Percentiles rank a stretch among this genome's conserved stretches.
phyloP scores from a whole-genome alignment of 2,329 filamentous ascomycete species.

The Leptosphaerulina australis region DNA sequence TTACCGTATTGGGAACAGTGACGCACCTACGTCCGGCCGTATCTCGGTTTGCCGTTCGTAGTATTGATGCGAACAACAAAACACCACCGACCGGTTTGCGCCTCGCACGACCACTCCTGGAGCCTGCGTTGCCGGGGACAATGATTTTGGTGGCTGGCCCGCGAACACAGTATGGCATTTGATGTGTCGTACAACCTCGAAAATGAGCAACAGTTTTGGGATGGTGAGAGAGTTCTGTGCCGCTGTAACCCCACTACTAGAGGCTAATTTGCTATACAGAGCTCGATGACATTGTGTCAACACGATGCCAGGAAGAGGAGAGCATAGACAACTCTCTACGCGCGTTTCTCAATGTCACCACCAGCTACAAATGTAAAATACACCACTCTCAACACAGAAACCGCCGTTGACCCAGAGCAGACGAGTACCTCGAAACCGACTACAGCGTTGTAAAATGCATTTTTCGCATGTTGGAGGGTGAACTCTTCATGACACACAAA shows the following conservation, averaged over 20 bases:
- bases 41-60: conserved; percentile 25
- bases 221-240: conserved; percentile 62
- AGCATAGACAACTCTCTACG: conserved; percentile 85
- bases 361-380: conserved; percentile 68
- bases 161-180: conserved; percentile 64
- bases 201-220: conserved; percentile 87
- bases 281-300: conserved; percentile 68
- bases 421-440: conserved; percentile 75
- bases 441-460: conserved; percentile 82
- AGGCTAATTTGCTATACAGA: conserved; percentile 55
- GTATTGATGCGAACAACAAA: conserved; percentile 29
- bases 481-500: conserved; percentile 73
- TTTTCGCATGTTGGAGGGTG: conserved; percentile 76
- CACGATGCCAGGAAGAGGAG: conserved; percentile 65
- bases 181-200: conserved; percentile 73
- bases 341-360: conserved; percentile 79
- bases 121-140: conserved; percentile 36
- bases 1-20: conserved; percentile 22
- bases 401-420: conserved; percentile 49
- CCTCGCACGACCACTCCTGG: conserved; percentile 24
- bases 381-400: conserved; percentile 1
- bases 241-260: conserved; percentile 33
- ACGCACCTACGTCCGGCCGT: conserved; percentile 33
- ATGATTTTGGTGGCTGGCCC: conserved; percentile 45
- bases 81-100: conserved; percentile 31